Conservation (phyloP, 2,329 filamentous ascomycete genomes). For the Zymoseptoria tritici region DNA sequence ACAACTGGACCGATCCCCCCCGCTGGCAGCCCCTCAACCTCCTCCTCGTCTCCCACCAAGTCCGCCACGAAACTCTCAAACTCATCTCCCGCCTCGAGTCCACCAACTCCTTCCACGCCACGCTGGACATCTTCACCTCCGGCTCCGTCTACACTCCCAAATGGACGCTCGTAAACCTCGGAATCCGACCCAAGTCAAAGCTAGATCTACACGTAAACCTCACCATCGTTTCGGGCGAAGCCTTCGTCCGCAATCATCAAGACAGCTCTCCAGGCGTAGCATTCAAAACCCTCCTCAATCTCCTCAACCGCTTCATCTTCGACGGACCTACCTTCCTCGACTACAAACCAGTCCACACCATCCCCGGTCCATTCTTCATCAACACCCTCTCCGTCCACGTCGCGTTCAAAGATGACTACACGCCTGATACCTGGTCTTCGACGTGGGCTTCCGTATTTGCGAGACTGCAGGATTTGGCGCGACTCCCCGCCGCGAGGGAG, state of each 20-base stretch:
- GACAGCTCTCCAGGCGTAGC: conserved; percentile 2
- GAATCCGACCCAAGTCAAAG: conserved; percentile 2
- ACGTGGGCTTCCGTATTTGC: too few species aligned
- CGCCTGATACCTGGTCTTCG: conserved; percentile 14
- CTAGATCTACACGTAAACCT: conserved; percentile 18
- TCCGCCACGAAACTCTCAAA: conserved; percentile 15
- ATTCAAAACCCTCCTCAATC: conserved; percentile 13
- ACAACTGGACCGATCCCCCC: conserved; percentile 6
- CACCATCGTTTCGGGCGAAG: conserved; percentile 20
- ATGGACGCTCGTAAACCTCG: conserved; percentile 16
- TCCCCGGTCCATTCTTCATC: conserved; percentile 11
- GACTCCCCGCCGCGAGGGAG: too few species aligned
- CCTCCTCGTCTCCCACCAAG: conserved; percentile 9
- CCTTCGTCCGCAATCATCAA: too few species aligned
- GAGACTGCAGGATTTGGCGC: too few species aligned
- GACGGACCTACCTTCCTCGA: conserved; percentile 15
- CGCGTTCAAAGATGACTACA: conserved; percentile 19
- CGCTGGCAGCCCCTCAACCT: conserved; percentile 6
- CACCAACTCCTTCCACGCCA: conserved; percentile 3
- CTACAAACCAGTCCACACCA: conserved; percentile 1
- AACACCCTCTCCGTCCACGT: conserved; percentile 14
- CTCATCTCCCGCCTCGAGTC: conserved; percentile 10
- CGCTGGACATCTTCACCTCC: conserved; percentile 19
- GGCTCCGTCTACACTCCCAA: conserved; percentile 19
- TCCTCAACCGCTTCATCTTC: conserved; percentile 19